Base-by-base conservation (phyloP, 2,329 filamentous ascomycete genomes). In the Blastomyces parvus region DNA sequence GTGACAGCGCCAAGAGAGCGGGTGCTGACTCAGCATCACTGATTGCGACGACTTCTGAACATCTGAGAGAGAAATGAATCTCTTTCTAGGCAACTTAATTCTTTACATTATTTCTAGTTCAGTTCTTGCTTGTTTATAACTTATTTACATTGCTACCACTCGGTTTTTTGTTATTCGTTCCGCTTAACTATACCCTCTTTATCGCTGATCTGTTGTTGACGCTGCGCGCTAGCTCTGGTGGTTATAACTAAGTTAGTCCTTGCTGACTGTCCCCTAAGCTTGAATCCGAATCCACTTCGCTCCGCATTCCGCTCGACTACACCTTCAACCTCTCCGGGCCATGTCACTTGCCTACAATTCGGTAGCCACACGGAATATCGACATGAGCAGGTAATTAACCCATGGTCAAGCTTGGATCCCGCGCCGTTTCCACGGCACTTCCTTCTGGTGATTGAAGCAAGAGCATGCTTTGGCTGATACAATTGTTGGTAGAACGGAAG, bases 311-410 rank as follows among this genome's bases (percentile, higher is more conserved):
- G 46, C 22, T 17, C 13, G 8, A 14, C 36, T 9, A 33, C 60
- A 25, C 40, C 42, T 30, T 25, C 60, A 25, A 30, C 44, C 19
- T 40, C 42, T 33, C 17, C 3, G 13, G 25, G 46, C 33, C 33
- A 69, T 67, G 65, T 67, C 67, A 22, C 59, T 63, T 33, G 63
- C 44, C 36, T 69, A 69, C 62, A 66, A 66, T 62, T 64, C 66
- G 40, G 64, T 67, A 61, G 67, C 66, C 61, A 69, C 71, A 59
- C 79, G 82, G 73, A 83, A 84, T 74, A 79, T 83, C 70, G 84
- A 84, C 69, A 82, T 87, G 81, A 84, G 81, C 76, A 86, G 84
- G 83, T 85, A 76, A 71, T 79, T 70, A 62, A 48, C 56, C 58
- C 62, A 50, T 50, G 22, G 9, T 22, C 52, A 46, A n/a, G 6